A percentile compares a stretch with the other conserved stretches of the same genome.
Evolutionary conservation across 768 basidiomycete species (phyloP).

Genomic region (Lentinula raphanica): DNA sequence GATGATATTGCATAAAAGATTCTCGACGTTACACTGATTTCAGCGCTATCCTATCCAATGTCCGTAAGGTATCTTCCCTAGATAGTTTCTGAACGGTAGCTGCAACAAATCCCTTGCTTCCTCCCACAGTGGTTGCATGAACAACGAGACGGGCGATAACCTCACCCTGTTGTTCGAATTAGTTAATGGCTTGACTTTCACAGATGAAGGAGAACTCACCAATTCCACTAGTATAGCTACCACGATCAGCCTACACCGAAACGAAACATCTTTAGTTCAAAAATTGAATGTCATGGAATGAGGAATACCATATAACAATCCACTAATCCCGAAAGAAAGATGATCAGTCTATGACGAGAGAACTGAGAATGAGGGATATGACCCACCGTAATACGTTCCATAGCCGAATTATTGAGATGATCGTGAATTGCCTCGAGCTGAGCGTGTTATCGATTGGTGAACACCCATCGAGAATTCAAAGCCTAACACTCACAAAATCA

Average conservation of each 20-base stretch:
- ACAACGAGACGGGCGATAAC: conserved; percentile 72
- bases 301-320: conserved; percentile 41
- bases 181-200: background rate
- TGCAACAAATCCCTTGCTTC: conserved; percentile 1
- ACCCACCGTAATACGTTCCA: conserved; percentile 73
- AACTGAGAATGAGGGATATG: conserved; percentile 42
- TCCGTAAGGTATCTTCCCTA: conserved; percentile 34
- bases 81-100: conserved; percentile 18
- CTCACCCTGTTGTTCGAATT: conserved; percentile 54
- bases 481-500: conserved; percentile 63
- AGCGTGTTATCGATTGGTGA: background rate
- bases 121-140: conserved; percentile 41
- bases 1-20: background rate
- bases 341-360: background rate
- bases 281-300: conserved; percentile 5
- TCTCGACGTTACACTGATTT: background rate
- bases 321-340: conserved; percentile 11
- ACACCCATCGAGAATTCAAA: background rate
- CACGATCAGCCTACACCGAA: conserved; percentile 82
- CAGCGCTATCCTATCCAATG: conserved; percentile 32
- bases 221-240: conserved; percentile 86
- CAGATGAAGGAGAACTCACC: conserved; percentile 38
- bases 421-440: conserved; percentile 74
- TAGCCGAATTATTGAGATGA: conserved; percentile 83
- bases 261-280: conserved; percentile 6